Evolutionary conservation across 768 basidiomycete species (phyloP), one percentile per base, ranked within the genome.

Genomic region (Calvatia gigantea): DNA sequence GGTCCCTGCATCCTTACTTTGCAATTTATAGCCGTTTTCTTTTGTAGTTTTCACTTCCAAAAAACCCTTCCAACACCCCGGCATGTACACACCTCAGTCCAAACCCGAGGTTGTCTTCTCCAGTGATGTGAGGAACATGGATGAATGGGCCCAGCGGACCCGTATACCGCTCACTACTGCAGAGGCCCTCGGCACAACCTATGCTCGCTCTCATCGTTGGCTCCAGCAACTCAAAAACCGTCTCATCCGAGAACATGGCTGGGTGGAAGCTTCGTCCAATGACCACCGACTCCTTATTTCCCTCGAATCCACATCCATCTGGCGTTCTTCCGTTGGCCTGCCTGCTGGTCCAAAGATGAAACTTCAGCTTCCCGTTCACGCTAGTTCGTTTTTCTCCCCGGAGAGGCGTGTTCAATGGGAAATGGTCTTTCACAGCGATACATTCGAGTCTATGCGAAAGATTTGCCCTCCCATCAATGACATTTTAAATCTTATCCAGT

Each of bases 361-460:
- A 43, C 74, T 91, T 6, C 85, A 88, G 64, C 79, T 92, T 32
- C 90, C 90, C 6, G 76, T 84, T 56, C 84, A 91, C 60, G 89
- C 90, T 35, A 86, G 85, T 37, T 89, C 90, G 23, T 92, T 93
- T 71, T 93, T 92, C 73, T 87, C 86, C 46, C 89, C 89, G 9
- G 88, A 92, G 67, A 75, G 90, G 61, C 83, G 88, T 57, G 81
- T 91, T 43, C 89, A 91, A 67, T 93, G 91, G 90, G 83, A 91
- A 68, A 91, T 91, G 89, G 88, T 91, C 63, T 93, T 93, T 66
- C 89, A 87, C 67, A 83, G 81, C 64, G 86, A 87, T 69, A 82
- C 84, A 48, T 88, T 87, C 70, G 85, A 85, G 63, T 84, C 82
- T 27, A 79, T 86, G 54, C 77, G 86, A 31, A 84, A 85, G 68